Evolutionary conservation across 2,329 filamentous ascomycete species (phyloP), one percentile per base, ranked within the genome.

Genomic region (Phialemoniopsis sp.): DNA sequence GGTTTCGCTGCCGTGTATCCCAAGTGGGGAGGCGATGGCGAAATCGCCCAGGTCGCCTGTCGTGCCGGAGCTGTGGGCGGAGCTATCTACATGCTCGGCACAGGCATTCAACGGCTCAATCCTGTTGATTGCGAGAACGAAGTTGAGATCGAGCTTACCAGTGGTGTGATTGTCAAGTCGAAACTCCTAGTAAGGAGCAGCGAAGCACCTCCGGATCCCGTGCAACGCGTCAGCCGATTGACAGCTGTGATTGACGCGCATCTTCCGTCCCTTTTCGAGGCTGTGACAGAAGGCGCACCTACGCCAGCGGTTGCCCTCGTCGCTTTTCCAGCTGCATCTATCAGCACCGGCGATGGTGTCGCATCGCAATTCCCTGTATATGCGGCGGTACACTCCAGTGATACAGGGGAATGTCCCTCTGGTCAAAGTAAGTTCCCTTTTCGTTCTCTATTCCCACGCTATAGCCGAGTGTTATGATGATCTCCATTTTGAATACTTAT

Each of bases 31-130:
- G 89, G 91, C 19, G 72, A 86, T 34, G 85, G 89, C 26, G 91
- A 98, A 63, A 80, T 97, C 43, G 81, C 87, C 21, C 91, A 98
- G 67, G 89, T 95, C 17, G 87, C 83, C 5, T 97, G 93, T 58
- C 85, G 91, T 50, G 89, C 91, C 30, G 82, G 84, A 45, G 91
- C 91, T 15, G 93, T 98, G 7, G 91, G 91, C 29, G 93, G 93
- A 35, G 88, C 83, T 10, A 78, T 94, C 4, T 97, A 97, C 63
- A 87, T 95, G 59, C 77, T 97, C 13, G 85, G 82, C 32, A 84
- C 83, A 36, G 81, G 81, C 9, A 67, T 93, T 39, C 59, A 73
- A 33, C 49, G 56, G 13, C 50, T 60, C 37, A 46, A 52, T 40
- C 45, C 45, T 29, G 39, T 34, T 16, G 32, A 19, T 2, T 7